phyloP scores from a whole-genome alignment of 2,329 filamentous ascomycete genomes.

The Polychaeton citri region DNA sequence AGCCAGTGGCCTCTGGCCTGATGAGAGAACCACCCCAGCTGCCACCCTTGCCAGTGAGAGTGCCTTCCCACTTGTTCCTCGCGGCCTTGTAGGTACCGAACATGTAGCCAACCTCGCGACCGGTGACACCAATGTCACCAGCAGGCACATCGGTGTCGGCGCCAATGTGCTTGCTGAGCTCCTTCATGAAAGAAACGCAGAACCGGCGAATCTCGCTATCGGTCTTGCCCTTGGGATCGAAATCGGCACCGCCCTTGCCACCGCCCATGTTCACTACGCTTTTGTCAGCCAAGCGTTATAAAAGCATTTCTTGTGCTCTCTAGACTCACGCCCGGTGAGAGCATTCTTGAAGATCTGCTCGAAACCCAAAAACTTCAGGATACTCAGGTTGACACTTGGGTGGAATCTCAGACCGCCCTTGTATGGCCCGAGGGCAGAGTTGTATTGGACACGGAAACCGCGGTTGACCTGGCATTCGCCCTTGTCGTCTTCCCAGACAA shows the following conservation, averaged over 20 bases:
- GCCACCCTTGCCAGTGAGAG: slow-evolving; percentile 89
- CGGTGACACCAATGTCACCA: slow-evolving; percentile 88
- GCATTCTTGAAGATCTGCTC: slow-evolving; percentile 99
- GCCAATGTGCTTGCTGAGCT: slow-evolving; percentile 91
- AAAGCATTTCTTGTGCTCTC: neutral
- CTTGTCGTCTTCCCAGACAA: slow-evolving; percentile 93
- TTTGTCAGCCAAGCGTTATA: slow-evolving; percentile 6
- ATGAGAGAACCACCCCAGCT: slow-evolving; percentile 90
- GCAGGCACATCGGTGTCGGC: slow-evolving; percentile 92
- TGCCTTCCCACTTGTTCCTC: slow-evolving; percentile 86
- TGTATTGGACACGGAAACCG: slow-evolving; percentile 95
- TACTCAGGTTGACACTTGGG: slow-evolving; percentile 64
- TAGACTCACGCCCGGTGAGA: slow-evolving; percentile 68
- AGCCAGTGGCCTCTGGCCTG: slow-evolving; percentile 91
- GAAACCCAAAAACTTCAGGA: slow-evolving; percentile 94
- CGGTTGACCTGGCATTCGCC: slow-evolving; percentile 82
- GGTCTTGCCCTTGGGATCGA: slow-evolving; percentile 97
- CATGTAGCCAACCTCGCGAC: slow-evolving; percentile 85
- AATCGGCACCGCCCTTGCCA: slow-evolving; percentile 95
- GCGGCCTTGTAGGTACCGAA: slow-evolving; percentile 87
- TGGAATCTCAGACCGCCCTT: slow-evolving; percentile 96
- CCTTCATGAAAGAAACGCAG: slow-evolving; percentile 90
- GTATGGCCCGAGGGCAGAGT: slow-evolving; percentile 93
- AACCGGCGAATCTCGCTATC: slow-evolving; percentile 97
- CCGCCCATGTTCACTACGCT: slow-evolving; percentile 75